Evolutionary conservation across 805 yeast species (phyloP).

Genomic region (Huiozyma sinensis): DNA sequence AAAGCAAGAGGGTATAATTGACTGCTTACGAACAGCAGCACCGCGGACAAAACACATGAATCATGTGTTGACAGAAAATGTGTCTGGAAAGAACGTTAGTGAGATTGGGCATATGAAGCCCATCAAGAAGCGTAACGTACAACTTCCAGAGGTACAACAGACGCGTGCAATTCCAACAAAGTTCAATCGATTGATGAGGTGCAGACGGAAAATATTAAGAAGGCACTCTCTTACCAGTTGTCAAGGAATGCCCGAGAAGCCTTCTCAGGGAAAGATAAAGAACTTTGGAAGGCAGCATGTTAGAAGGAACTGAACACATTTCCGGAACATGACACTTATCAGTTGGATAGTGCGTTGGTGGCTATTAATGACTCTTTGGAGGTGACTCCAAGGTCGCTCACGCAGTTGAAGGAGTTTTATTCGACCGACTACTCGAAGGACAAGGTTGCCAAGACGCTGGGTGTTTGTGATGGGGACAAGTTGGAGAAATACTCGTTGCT

Average conservation of each 20-base stretch:
- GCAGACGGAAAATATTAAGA: background rate
- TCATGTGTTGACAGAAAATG: background rate
- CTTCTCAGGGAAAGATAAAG: background rate
- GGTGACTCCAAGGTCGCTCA: slow-evolving; percentile 27
- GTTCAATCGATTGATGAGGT: background rate
- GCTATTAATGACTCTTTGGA: slow-evolving; percentile 27
- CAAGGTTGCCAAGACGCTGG: slow-evolving; percentile 13
- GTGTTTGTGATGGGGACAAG: slow-evolving; percentile 28
- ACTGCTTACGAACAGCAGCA: background rate
- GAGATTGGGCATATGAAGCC: background rate
- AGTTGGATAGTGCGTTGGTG: slow-evolving; percentile 20
- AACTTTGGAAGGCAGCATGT: slow-evolving; percentile 4
- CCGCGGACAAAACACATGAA: background rate
- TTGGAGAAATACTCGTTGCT: slow-evolving; percentile 62
- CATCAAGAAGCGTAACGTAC: background rate
- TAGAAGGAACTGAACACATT: slow-evolving; percentile 4
- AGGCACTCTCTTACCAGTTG: background rate
- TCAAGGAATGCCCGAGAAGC: background rate
- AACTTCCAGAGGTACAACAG: background rate
- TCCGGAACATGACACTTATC: slow-evolving; percentile 4
- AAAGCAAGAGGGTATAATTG: background rate
- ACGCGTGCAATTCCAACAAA: background rate
- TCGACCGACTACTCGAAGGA: slow-evolving; percentile 13
- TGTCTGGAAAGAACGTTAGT: background rate
- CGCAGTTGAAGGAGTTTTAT: slow-evolving; percentile 16